These are phyloP conservation scores for Westerdykella aurantiaca DNA, from an alignment of 2,329 filamentous ascomycete species.

Conservation along the genomic window DNA sequence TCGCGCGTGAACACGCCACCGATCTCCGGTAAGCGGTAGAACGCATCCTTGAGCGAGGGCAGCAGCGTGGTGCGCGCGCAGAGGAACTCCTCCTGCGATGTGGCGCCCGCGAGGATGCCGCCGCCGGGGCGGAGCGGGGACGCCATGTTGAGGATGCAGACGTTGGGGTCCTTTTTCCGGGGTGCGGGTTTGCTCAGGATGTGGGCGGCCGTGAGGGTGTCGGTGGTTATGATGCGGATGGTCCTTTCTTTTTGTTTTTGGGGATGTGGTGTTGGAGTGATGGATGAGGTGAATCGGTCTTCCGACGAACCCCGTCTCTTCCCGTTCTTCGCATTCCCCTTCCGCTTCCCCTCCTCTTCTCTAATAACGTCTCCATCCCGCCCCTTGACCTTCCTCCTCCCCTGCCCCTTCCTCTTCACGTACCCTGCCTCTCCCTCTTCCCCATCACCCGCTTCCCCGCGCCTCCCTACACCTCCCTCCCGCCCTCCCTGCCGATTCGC, in stretches of 20 bases:
- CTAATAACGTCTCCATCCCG: conserved; percentile 4
- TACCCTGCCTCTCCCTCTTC: conserved; percentile 14
- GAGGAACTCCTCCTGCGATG: conserved; percentile 57
- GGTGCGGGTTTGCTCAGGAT: conserved; percentile 6
- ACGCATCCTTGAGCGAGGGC: conserved; percentile 52
- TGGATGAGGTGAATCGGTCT: conserved; percentile 6
- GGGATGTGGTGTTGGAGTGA: not conserved
- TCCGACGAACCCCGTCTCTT: conserved; percentile 9
- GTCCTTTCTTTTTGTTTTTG: conserved; percentile 17
- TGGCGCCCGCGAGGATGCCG: conserved; percentile 55
- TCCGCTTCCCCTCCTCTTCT: conserved; percentile 3
- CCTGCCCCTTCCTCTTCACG: conserved; percentile 32
- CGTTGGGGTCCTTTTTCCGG: conserved; percentile 30
- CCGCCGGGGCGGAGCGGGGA: conserved; percentile 57
- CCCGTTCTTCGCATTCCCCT: conserved; percentile 8
- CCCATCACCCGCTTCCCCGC: not conserved
- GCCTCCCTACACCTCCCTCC: not conserved
- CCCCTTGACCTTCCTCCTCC: conserved; percentile 23
- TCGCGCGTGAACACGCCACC: conserved; percentile 54
- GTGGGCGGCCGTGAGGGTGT: conserved; percentile 51
- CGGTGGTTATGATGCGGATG: conserved; percentile 46
- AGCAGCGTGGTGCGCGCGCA: conserved; percentile 57
- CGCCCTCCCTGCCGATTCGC: conserved; percentile 3
- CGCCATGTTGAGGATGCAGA: conserved; percentile 59
- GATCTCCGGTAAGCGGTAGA: conserved; percentile 56